Percentiles rank a stretch among this genome's conserved stretches.
Conservation (phyloP, 768 basidiomycete genomes). For the Omphalotus guepiniiformis region DNA sequence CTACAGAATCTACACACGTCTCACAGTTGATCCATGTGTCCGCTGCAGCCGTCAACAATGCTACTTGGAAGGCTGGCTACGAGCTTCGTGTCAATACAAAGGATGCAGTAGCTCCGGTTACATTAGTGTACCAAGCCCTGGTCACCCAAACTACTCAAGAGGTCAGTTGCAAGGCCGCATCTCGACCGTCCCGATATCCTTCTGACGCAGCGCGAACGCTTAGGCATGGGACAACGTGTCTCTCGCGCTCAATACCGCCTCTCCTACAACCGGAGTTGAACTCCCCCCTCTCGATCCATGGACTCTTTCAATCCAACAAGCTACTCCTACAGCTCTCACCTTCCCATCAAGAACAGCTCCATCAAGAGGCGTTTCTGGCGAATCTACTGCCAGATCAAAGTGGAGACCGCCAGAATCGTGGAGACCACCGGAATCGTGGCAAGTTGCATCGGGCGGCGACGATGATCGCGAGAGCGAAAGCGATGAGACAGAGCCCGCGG, state of each 20-base stretch:
- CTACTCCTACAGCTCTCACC: neutral
- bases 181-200: neutral
- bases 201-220: neutral
- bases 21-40: neutral
- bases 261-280: constrained; percentile 18
- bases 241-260: constrained; percentile 18
- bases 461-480: constrained; percentile 5
- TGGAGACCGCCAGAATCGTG: neutral
- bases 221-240: constrained; percentile 20
- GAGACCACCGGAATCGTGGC: neutral
- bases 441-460: neutral
- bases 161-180: constrained; percentile 4
- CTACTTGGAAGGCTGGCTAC: constrained; percentile 18
- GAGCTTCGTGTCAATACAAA: constrained; percentile 19
- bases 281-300: constrained; percentile 17
- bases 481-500: neutral
- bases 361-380: neutral
- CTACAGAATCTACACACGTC: neutral
- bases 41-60: constrained; percentile 13
- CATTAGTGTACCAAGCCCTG: constrained; percentile 17
- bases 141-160: constrained; percentile 19
- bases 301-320: constrained; percentile 12
- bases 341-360: neutral
- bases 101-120: constrained; percentile 13
- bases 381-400: neutral